Evolutionary conservation across 495 filamentous ascomycete genomes (phyloP).

Genomic region (Xylaria acuta): DNA sequence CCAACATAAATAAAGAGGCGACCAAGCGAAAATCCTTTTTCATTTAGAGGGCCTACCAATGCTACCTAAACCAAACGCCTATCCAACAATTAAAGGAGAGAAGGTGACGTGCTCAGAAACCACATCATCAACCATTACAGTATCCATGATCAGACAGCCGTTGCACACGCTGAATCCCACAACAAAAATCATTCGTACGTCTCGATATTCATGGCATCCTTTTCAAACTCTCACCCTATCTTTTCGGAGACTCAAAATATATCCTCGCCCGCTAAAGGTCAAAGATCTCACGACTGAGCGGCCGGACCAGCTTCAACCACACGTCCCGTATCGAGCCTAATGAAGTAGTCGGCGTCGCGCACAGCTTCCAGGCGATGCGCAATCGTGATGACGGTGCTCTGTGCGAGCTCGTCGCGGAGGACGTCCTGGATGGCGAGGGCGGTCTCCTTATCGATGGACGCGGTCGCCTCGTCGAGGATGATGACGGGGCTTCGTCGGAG

Average conservation of each 20-base stretch:
- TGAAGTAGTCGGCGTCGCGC: constrained; percentile 73
- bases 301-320: constrained; percentile 46
- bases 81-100: not conserved
- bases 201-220: too few relatives aligned
- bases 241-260: not conserved
- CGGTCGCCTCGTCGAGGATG: constrained; percentile 83
- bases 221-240: not conserved
- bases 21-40: not conserved
- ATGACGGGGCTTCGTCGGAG: constrained; percentile 65
- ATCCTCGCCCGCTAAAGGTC: not conserved
- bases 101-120: not conserved
- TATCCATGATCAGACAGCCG: not conserved
- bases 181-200: not conserved
- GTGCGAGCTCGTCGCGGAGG: constrained; percentile 72
- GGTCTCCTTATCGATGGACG: constrained; percentile 79
- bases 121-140: constrained; percentile 35
- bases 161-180: not conserved
- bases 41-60: not conserved
- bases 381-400: constrained; percentile 86
- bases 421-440: constrained; percentile 79
- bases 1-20: not conserved
- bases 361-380: constrained; percentile 84
- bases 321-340: constrained; percentile 72
- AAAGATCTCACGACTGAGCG: not conserved
- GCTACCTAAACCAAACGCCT: not conserved